Percentiles rank a stretch among this genome's conserved stretches.
Evolutionary conservation across 768 basidiomycete species (phyloP).

Genomic region (Naematelia encephala): DNA sequence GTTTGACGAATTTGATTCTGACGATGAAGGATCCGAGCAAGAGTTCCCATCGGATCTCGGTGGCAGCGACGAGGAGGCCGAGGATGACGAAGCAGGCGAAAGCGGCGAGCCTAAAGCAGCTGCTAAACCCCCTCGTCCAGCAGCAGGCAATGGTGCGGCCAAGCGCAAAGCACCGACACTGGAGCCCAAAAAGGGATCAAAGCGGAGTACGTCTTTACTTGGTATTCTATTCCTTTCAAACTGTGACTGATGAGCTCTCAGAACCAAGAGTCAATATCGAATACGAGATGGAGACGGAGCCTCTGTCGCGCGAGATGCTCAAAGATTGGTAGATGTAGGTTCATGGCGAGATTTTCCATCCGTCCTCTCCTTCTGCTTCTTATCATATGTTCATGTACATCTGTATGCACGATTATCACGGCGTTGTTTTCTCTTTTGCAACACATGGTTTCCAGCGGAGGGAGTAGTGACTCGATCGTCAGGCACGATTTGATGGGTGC

Average conservation of each 20-base stretch:
- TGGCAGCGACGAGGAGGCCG: conserved; percentile 53
- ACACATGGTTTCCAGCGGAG: too few relatives aligned
- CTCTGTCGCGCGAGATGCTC: conserved; percentile 52
- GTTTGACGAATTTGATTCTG: conserved; percentile 47
- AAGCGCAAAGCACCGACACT: conserved; percentile 44
- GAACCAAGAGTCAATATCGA: conserved; percentile 83
- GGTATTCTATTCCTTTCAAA: neutral
- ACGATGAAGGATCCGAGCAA: conserved; percentile 38
- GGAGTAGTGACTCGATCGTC: too few relatives aligned
- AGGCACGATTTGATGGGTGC: too few relatives aligned
- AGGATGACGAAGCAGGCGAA: conserved; percentile 50
- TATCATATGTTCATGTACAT: neutral
- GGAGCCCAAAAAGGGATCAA: conserved; percentile 26
- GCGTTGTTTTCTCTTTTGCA: too few relatives aligned
- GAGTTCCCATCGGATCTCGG: conserved; percentile 47
- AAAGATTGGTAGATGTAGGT: conserved; percentile 50
- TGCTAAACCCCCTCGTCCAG: conserved; percentile 52
- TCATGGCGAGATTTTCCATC: neutral
- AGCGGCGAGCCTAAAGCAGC: conserved; percentile 51
- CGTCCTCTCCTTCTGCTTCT: neutral
- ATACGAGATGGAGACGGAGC: conserved; percentile 85
- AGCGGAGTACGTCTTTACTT: conserved; percentile 30
- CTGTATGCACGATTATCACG: neutral
- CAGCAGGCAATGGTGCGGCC: conserved; percentile 58
- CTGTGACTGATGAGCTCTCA: conserved; percentile 10